Conservation (phyloP, 306 rosid genomes). For the Castanopsis chinensis region DNA sequence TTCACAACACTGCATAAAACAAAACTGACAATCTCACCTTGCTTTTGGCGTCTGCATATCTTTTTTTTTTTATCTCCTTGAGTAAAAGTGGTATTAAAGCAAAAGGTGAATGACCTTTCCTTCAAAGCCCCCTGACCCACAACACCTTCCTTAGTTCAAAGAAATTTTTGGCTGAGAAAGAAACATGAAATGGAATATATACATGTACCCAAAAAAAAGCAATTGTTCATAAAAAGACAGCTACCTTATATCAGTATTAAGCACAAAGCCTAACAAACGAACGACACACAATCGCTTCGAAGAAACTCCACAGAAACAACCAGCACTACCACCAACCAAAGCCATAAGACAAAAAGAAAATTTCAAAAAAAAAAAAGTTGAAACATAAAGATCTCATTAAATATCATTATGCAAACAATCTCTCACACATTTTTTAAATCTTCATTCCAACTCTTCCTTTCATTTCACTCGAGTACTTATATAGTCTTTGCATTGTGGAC, state of each 20-base stretch:
- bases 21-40: constrained; percentile 52
- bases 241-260: constrained; percentile 46
- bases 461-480: constrained; percentile 39
- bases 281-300: constrained; percentile 71
- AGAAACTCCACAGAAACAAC: constrained; percentile 78
- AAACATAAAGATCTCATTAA: constrained; percentile 22
- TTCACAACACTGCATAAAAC: background rate
- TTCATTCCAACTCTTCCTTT: constrained; percentile 30
- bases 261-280: constrained; percentile 58
- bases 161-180: constrained; percentile 42
- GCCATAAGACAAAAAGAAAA: constrained; percentile 16
- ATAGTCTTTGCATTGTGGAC: constrained; percentile 12
- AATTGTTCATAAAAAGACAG: constrained; percentile 20
- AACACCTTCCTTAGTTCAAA: constrained; percentile 45
- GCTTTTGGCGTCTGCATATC: constrained; percentile 82
- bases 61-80: constrained; percentile 11
- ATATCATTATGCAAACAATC: constrained; percentile 31
- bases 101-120: constrained; percentile 31
- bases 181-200: constrained; percentile 42
- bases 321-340: constrained; percentile 96
- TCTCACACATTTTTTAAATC: constrained; percentile 13
- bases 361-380: constrained; percentile 18
- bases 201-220: constrained; percentile 30
- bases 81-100: constrained; percentile 14
- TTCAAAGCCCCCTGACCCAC: constrained; percentile 59